These are phyloP conservation scores for Phytophthora kernoviae DNA, from an alignment of 352 stramenopile species.

Conservation along the genomic window DNA sequence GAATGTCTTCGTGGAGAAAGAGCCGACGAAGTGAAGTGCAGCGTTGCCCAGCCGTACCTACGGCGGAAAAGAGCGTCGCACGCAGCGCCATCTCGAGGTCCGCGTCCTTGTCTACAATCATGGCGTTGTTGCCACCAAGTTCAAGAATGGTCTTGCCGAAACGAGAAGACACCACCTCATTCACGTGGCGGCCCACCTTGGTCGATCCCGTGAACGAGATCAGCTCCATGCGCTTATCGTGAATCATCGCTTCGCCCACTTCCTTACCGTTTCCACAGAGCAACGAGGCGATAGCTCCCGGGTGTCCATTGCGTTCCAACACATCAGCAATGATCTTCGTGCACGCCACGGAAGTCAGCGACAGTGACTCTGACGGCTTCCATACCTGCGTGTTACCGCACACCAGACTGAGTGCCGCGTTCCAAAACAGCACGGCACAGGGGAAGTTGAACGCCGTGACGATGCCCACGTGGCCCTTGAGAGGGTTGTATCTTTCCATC, in stretches of 20 bases:
- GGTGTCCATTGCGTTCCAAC: constrained; percentile 84
- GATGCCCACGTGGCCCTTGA: constrained; percentile 93
- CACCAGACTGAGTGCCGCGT: constrained; percentile 89
- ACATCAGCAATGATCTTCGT: constrained; percentile 92
- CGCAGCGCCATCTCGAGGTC: constrained; percentile 91
- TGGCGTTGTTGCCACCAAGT: constrained; percentile 93
- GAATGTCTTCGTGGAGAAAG: constrained; percentile 91
- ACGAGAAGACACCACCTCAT: constrained; percentile 83
- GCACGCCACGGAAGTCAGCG: constrained; percentile 88
- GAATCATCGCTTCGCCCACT: constrained; percentile 86
- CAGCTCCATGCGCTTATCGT: constrained; percentile 88
- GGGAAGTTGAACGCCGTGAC: constrained; percentile 96
- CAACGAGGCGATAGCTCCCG: constrained; percentile 84
- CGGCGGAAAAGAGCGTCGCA: constrained; percentile 90
- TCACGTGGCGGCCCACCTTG: constrained; percentile 87
- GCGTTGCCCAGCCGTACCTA: constrained; percentile 91
- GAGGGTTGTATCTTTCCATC: constrained; percentile 94
- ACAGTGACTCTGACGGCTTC: constrained; percentile 92
- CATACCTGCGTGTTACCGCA: constrained; percentile 93
- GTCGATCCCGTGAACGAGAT: constrained; percentile 93
- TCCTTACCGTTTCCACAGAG: constrained; percentile 81
- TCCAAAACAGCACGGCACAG: constrained; percentile 91
- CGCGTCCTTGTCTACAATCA: constrained; percentile 93
- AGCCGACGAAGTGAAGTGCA: constrained; percentile 93
- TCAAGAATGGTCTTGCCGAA: constrained; percentile 94